A percentile compares a stretch with the other conserved stretches of the same genome.
Evolutionary conservation across 257 asterid genomes (phyloP).

Genomic region (Nicotiana knightiana): DNA sequence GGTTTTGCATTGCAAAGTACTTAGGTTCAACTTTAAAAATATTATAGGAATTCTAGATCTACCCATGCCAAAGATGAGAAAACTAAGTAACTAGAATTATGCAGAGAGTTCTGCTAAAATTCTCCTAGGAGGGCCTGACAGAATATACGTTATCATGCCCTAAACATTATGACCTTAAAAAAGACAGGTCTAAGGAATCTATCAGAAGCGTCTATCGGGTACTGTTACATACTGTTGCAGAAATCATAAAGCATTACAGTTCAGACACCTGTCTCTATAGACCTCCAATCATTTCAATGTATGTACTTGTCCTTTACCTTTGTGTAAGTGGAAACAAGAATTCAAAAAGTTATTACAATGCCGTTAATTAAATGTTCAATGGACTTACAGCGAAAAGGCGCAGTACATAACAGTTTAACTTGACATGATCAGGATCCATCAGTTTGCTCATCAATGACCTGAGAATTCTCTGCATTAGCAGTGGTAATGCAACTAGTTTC

Average conservation of each 20-base stretch:
- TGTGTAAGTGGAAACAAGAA: not conserved
- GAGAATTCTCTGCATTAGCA: conserved; percentile 30
- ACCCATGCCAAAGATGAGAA: not conserved
- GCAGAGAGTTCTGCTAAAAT: not conserved
- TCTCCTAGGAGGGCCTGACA: not conserved
- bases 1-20: not conserved
- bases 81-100: not conserved
- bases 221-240: not conserved
- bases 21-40: not conserved
- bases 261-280: not conserved
- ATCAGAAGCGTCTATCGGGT: not conserved
- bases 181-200: not conserved
- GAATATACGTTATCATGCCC: not conserved
- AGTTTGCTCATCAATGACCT: conserved; percentile 27
- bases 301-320: not conserved
- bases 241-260: not conserved
- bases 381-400: conserved; percentile 55
- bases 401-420: conserved; percentile 40
- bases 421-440: conserved; percentile 41
- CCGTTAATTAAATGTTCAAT: not conserved
- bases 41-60: not conserved
- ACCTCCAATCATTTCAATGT: not conserved
- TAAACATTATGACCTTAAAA: not conserved
- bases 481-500: conserved; percentile 39
- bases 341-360: not conserved